Evolutionary conservation across 352 stramenopile species (phyloP), one percentile per base, ranked within the genome.

Genomic region (Globisporangium carolinianum): DNA sequence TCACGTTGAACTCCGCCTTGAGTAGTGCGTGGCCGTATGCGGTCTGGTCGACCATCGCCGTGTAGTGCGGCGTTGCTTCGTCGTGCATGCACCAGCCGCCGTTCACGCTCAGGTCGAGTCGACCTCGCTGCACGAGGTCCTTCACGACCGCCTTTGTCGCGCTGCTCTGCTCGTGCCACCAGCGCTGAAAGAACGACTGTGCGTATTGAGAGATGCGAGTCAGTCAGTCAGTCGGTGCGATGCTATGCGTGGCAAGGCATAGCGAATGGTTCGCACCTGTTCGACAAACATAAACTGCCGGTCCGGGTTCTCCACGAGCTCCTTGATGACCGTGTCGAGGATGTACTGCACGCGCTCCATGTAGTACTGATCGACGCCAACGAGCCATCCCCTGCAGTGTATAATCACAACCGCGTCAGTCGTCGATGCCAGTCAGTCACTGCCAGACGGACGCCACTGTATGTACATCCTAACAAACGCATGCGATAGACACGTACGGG

Each of bases 1-100:
- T 91, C 15, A 93, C 73, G 50, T 91, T 87, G 62, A 99, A 97
- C 68, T 98, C 90, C 35, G 89, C 63, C 58, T 89, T 86, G 43
- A 99, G 76, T 64, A 99, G 96, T 15, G 85, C 65, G 68, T 99
- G 96, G 8, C 97, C 97, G 51, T 98, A 91, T 14, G 96, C 97
- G 4, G 96, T 99, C 70, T 99, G 95, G 79, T 99, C 97, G 59
- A 99, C 87, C 94, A 99, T 99, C 24, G 90, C 96, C 37, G 96
- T 94, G 67, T 97, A 99, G 75, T 98, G 94, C 46, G 96, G 81
- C 12, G 87, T 85, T 4, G 96, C 97, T 67, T 99, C 97, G 70
- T 99, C 97, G 63, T 99, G 96, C 97, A 99, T 99, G 71, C 85
- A 96, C 97, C 97, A 99, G 47, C 96, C 97, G 42, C 96, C 96